Percentiles rank a stretch among this genome's conserved stretches.
These are phyloP conservation scores for Macrolepiota dolichaula DNA, from an alignment of 768 basidiomycete genomes.

Conservation along the genomic window DNA sequence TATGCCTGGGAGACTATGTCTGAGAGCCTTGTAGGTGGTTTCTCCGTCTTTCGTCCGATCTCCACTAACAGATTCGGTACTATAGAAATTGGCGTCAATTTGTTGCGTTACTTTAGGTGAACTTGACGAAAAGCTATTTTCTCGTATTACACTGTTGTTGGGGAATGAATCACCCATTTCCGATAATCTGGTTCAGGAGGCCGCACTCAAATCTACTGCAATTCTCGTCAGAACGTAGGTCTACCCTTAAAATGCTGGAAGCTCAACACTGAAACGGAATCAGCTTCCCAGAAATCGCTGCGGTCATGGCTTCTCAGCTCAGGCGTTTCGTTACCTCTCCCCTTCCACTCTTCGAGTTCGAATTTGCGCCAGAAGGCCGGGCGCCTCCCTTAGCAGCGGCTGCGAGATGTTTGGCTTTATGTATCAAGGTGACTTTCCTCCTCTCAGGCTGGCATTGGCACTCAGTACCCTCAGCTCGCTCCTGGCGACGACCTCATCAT, in stretches of 20 bases:
- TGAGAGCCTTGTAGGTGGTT: slow-evolving; percentile 67
- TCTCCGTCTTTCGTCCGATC: background rate
- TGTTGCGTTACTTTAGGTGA: slow-evolving; percentile 72
- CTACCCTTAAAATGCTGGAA: background rate
- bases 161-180: slow-evolving; percentile 79
- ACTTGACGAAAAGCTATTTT: slow-evolving; percentile 66
- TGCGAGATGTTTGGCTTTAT: slow-evolving; percentile 86
- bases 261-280: background rate
- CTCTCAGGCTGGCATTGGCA: background rate
- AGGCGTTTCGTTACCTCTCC: slow-evolving; percentile 88
- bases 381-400: slow-evolving; percentile 80
- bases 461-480: slow-evolving; percentile 51
- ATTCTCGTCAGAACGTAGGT: slow-evolving; percentile 79
- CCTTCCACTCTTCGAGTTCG: slow-evolving; percentile 82
- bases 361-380: slow-evolving; percentile 69
- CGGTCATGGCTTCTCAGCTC: slow-evolving; percentile 71
- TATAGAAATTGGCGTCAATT: slow-evolving; percentile 80
- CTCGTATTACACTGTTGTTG: slow-evolving; percentile 67
- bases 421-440: slow-evolving; percentile 63
- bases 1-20: slow-evolving; percentile 94
- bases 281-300: slow-evolving; percentile 81
- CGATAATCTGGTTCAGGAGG: slow-evolving; percentile 84
- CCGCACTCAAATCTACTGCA: slow-evolving; percentile 82
- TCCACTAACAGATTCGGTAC: background rate
- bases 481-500: slow-evolving; percentile 86